Conservation (phyloP, 2,329 filamentous ascomycete genomes). For the Penicillium griseofulvum region DNA sequence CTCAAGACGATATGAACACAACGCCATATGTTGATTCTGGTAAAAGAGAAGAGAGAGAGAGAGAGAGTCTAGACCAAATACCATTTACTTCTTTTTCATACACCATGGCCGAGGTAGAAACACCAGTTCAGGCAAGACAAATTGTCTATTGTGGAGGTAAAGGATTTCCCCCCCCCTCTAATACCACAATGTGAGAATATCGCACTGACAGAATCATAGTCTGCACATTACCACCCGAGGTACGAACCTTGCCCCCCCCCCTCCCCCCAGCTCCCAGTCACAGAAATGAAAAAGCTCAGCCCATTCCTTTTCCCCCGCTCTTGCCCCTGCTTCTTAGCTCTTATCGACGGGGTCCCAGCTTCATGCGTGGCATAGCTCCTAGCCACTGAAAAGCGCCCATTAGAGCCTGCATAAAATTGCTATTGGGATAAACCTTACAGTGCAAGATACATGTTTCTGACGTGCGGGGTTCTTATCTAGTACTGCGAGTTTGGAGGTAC, state of each 20-base stretch:
- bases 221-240: slow-evolving; percentile 66
- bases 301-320: background rate
- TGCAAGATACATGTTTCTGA: background rate
- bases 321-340: background rate
- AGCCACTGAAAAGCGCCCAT: slow-evolving; percentile 2
- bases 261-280: background rate
- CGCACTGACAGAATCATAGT: slow-evolving; percentile 43
- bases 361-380: slow-evolving; percentile 2
- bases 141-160: slow-evolving; percentile 59
- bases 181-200: background rate
- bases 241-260: slow-evolving; percentile 41
- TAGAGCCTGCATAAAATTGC: background rate
- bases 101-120: slow-evolving; percentile 21
- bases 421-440: background rate
- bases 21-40: slow-evolving; percentile 8
- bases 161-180: no score
- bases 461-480: slow-evolving; percentile 64
- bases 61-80: background rate
- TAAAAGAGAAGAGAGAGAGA: no score
- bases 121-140: slow-evolving; percentile 49
- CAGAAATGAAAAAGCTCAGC: background rate
- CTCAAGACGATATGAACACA: no score
- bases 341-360: background rate
- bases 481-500: slow-evolving; percentile 99
- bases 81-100: background rate